Evolutionary conservation across 164 flowering plant genomes (phyloP).

Genomic region (Euptelea pleiosperma): DNA sequence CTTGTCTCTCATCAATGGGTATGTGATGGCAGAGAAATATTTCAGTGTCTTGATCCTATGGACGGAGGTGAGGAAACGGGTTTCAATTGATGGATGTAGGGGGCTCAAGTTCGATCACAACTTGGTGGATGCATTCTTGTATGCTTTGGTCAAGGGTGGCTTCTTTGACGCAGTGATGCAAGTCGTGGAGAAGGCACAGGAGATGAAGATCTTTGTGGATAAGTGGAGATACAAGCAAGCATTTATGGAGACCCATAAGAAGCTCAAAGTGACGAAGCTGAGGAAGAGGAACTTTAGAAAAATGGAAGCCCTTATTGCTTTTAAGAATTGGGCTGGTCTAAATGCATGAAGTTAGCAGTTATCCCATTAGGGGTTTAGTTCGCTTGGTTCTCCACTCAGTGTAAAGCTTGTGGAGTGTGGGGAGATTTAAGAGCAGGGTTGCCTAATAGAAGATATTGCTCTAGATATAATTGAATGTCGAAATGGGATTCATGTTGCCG

Average conservation of each 20-base stretch:
- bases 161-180: constrained; percentile 97
- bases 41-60: constrained; percentile 77
- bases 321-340: constrained; percentile 92
- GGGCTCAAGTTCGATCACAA: constrained; percentile 53
- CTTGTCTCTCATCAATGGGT: constrained; percentile 84
- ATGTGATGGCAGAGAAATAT: constrained; percentile 62
- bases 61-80: constrained; percentile 73
- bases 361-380: neutral
- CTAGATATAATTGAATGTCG: too few relatives aligned
- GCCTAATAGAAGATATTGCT: too few relatives aligned
- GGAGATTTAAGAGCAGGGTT: too few relatives aligned
- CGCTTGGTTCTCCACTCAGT: neutral
- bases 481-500: too few relatives aligned
- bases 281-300: constrained; percentile 72
- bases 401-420: too few relatives aligned
- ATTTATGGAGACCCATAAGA: constrained; percentile 95
- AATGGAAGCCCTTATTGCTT: constrained; percentile 83
- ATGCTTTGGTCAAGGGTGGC: constrained; percentile 88
- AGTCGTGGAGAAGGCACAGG: constrained; percentile 83
- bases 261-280: constrained; percentile 70
- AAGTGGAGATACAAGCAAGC: constrained; percentile 98
- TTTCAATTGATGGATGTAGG: constrained; percentile 37
- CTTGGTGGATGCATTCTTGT: constrained; percentile 88
- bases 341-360: constrained; percentile 35
- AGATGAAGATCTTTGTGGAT: constrained; percentile 84